Evolutionary conservation across 345 rosid genomes (phyloP), one percentile per base, ranked within the genome.

Genomic region (Abelmoschus esculentus): DNA sequence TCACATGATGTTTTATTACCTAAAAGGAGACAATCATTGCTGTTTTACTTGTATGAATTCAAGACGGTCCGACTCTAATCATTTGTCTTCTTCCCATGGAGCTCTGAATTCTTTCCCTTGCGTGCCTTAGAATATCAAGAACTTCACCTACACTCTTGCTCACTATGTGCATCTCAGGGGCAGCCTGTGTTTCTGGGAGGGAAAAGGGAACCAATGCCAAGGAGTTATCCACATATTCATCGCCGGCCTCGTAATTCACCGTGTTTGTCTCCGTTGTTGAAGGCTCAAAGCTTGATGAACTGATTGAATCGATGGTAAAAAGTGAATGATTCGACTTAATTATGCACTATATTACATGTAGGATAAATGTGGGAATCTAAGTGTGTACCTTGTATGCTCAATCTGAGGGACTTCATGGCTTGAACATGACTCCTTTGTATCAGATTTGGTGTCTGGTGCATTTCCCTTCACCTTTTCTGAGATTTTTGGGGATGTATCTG

Each of bases 81-180:
- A 76, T 72, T 47, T 68, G 67, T 59, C 80, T 67, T 46, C 84
- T 78, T 44, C 75, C 83, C 81, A 83, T 67, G 66, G 75, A 70
- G 70, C 53, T 66, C 29, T 77, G 79, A 55, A 84, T 79, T 65
- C 60, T 75, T 49, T 81, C 80, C 73, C 82, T 81, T n/a, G 77
- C 83, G 38, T 66, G 77, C 71, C 76, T 82, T 61, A 87, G 61
- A 1, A 80, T 72, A 47, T 85, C 91, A 49, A 83, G 87, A 72
- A 77, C 89, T 70, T 87, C 86, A 17, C 60, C 32, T 38, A 72
- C 80, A 67, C 79, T 85, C 66, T 68, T 65, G 61, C 61, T 77
- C 2, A 44, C 66, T 3, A 74, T 68, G 62, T 69, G 72, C 68
- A 61, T 15, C 72, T 79, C 83, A 17, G 62, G 68, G 18, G 4